Base-by-base conservation (phyloP, 495 filamentous ascomycete genomes). In the Antarctomyces pellizariae region DNA sequence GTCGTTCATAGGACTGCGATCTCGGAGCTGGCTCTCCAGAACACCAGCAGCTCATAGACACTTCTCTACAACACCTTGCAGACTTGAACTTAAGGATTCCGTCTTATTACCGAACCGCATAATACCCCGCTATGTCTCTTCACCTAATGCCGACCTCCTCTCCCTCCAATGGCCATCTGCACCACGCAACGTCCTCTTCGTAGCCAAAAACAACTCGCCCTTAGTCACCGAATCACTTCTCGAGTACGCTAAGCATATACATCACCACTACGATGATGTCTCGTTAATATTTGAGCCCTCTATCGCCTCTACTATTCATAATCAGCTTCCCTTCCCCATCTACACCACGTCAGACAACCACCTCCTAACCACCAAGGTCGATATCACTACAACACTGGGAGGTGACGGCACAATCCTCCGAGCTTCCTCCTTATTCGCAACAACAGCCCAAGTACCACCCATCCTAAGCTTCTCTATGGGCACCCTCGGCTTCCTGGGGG, bases 401-500 rank as follows among this genome's bases (percentile, higher is more conserved):
- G 86, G 86, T 32, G 86, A 97, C 49, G 86, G 86, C 22, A 97
- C 86, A 4, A 92, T 97, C 25, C 51, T 97, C 11, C 82, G 74
- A 33, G 86, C 86, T 7, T 71, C 80, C 2, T 89, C 78, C 12
- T 60, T 97, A 8, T 97, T 95, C 51, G 72, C 76, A 9, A 74
- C 69, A n/a, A 67, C 72, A 13, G 48, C 62, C 22, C 62, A 66
- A 21, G 82, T 95, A 0, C 86, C 86, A 0, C 86, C 89, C 0
- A 71, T 95, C n/a, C 55, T 97, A 13, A 74, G 73, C 7, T 97
- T 97, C 48, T 84, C 78, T 44, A 92, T 97, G 82, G 86, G 86
- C 4, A 83, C 83, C 0, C 52, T 97, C 1, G 86, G 86, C 0
- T 97, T 97, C 35, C 54, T 97, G 10, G 83, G 84, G 18, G 86